Evolutionary conservation across 2,329 filamentous ascomycete genomes (phyloP), one percentile per base, ranked within the genome.

Genomic region (Monosporascus sp.): DNA sequence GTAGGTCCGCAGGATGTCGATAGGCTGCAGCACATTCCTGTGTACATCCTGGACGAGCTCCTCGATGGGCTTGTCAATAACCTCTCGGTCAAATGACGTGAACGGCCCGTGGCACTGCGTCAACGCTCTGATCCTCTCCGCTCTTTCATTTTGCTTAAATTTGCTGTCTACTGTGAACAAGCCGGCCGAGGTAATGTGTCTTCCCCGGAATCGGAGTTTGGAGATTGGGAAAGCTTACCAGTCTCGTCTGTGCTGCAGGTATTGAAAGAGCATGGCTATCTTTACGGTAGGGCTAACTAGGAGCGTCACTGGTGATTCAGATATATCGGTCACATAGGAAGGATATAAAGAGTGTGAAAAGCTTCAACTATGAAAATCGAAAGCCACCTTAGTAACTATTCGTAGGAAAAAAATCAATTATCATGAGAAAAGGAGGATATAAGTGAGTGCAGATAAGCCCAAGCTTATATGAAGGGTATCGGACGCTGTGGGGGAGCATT

Each of bases 1-100:
- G 68, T 97, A 97, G 11, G 90, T 84, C 54, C 78, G 83, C n/a
- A 97, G 82, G 47, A 97, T 81, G 56, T 90, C 84, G 24, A 86
- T 68, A 0, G 92, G 85, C 14, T 80, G 78, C 48, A 84, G 75
- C 50, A 76, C 72, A 45, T 84, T 80, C n/a, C 82, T 79, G 34
- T 93, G 89, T 3, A 96, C 88, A 72, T 87, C 82, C 56, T 84
- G 72, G 6, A 96, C 91, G 3, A 96, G 82, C 53, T 88, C 78
- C 58, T 87, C 83, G 55, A 97, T 94, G 15, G 90, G 83, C 55
- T 82, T 85, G 54, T 84, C 75, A 52, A 96, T 76, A 51, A 90
- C 86, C 3, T 79, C 74, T 47, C 81, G 79, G 61, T 97, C 90
- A 39, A 76, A 60, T 0, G 76, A 61, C 3, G 84, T 85, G 57